phyloP scores from a whole-genome alignment of 2,329 filamentous ascomycete genomes.

The Phialophora expanda region DNA sequence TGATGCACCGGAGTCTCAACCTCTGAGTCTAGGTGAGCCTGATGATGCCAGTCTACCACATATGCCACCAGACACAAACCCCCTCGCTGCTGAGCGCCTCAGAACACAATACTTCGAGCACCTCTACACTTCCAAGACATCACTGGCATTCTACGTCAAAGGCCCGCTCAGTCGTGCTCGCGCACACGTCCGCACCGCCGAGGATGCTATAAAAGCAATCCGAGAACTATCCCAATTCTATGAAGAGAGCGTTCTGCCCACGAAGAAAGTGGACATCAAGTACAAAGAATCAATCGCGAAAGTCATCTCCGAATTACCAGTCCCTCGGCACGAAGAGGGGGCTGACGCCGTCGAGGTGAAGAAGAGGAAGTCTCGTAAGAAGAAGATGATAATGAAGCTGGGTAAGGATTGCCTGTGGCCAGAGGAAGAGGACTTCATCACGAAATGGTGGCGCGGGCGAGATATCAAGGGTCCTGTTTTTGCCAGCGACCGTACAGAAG shows the following conservation, averaged over 20 bases:
- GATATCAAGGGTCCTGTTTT: slow-evolving; percentile 31
- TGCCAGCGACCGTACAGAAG: slow-evolving; percentile 7
- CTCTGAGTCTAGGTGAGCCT: background rate
- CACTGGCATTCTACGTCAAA: slow-evolving; percentile 59
- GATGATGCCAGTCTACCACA: background rate
- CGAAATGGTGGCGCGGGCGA: slow-evolving; percentile 54
- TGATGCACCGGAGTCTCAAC: background rate
- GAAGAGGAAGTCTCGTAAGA: slow-evolving; percentile 41
- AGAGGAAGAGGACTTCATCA: slow-evolving; percentile 51
- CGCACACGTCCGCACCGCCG: slow-evolving; percentile 45
- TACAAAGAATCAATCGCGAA: slow-evolving; percentile 53
- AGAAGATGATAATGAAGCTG: slow-evolving; percentile 51
- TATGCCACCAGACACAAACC: slow-evolving; percentile 11
- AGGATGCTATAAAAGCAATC: slow-evolving; percentile 37
- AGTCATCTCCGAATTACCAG: slow-evolving; percentile 46
- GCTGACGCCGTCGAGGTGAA: slow-evolving; percentile 29
- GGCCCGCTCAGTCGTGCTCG: slow-evolving; percentile 55
- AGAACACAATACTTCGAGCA: slow-evolving; percentile 38
- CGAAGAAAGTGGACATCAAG: slow-evolving; percentile 56
- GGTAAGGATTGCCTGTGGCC: slow-evolving; percentile 56
- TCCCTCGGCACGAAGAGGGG: slow-evolving; percentile 39
- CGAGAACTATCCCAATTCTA: slow-evolving; percentile 48
- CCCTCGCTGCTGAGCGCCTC: slow-evolving; percentile 30
- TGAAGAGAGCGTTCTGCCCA: slow-evolving; percentile 49
- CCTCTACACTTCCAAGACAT: slow-evolving; percentile 47